These are phyloP conservation scores for Pleurotus cornucopiae DNA, from an alignment of 768 basidiomycete genomes.

Conservation along the genomic window DNA sequence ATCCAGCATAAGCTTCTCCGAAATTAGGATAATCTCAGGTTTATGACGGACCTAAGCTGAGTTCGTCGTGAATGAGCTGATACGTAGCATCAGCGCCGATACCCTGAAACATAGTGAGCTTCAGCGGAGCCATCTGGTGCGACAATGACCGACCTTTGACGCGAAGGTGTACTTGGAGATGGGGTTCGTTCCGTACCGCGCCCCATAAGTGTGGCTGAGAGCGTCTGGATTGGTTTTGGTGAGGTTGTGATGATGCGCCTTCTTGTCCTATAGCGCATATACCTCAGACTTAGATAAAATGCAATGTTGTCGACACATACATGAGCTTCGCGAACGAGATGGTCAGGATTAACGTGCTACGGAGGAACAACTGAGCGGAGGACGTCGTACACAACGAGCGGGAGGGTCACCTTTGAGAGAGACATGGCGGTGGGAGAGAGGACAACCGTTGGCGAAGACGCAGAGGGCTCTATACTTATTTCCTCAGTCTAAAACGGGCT, in stretches of 20 bases:
- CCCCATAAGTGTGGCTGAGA: constrained; percentile 47
- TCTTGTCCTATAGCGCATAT: constrained; percentile 39
- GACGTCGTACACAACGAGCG: neutral
- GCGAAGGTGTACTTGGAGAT: constrained; percentile 70
- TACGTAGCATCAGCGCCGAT: constrained; percentile 51
- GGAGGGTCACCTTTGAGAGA: neutral
- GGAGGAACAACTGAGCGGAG: neutral
- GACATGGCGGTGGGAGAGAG: neutral
- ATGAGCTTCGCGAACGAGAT: constrained; percentile 54
- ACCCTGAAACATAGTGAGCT: constrained; percentile 34
- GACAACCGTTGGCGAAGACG: neutral
- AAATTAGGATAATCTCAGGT: neutral
- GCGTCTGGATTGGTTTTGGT: constrained; percentile 27
- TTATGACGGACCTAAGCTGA: constrained; percentile 46
- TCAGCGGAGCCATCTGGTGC: no score
- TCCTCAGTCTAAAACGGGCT: no score
- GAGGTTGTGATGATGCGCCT: constrained; percentile 29
- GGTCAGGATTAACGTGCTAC: constrained; percentile 67
- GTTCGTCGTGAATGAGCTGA: constrained; percentile 56
- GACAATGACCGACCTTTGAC: constrained; percentile 32
- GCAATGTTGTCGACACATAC: constrained; percentile 24
- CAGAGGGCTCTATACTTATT: no score
- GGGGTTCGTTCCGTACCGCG: constrained; percentile 61
- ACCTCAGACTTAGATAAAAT: neutral
- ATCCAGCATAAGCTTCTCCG: constrained; percentile 13